These are phyloP conservation scores for Globisporangium camurandrum DNA, from an alignment of 352 stramenopile species.

Conservation along the genomic window DNA sequence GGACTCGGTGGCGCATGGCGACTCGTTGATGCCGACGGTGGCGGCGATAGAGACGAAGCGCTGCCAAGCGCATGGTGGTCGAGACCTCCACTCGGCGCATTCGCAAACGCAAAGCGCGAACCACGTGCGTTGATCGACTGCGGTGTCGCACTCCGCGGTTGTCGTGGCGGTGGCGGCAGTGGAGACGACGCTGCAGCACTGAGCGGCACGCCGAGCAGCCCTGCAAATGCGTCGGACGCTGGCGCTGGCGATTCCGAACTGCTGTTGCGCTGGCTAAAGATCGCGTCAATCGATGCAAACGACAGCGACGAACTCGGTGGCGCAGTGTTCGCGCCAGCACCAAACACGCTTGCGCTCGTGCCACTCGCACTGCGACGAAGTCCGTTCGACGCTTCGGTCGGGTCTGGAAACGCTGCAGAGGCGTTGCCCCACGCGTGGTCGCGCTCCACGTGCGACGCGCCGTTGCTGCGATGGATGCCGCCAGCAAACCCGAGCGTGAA, in stretches of 20 bases:
- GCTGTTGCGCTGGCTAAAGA: constrained; percentile 59
- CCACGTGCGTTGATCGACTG: constrained; percentile 32
- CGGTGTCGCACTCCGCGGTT: constrained; percentile 24
- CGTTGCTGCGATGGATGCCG: constrained; percentile 38
- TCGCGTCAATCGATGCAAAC: constrained; percentile 79
- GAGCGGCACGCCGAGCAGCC: constrained; percentile 53
- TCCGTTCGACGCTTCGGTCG: no score
- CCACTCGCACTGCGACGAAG: no score
- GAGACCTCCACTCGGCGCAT: constrained; percentile 27
- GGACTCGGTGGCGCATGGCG: constrained; percentile 5
- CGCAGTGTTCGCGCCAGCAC: constrained; percentile 2
- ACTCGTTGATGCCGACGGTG: constrained; percentile 13
- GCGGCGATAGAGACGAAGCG: no score
- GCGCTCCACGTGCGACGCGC: constrained; percentile 14
- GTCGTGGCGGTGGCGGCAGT: constrained; percentile 10
- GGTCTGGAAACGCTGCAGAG: constrained; percentile 2
- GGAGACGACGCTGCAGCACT: background rate
- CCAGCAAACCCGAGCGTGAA: constrained; percentile 72
- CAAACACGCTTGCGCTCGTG: constrained; percentile 3
- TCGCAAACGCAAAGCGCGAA: constrained; percentile 82
- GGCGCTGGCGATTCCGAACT: constrained; percentile 21
- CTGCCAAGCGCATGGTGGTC: background rate
- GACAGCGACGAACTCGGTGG: constrained; percentile 33
- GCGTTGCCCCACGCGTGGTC: constrained; percentile 21
- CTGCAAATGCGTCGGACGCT: constrained; percentile 54